Evolutionary conservation across 2,329 filamentous ascomycete genomes (phyloP), one percentile per base, ranked within the genome.

Genomic region (Fusarium sp.): DNA sequence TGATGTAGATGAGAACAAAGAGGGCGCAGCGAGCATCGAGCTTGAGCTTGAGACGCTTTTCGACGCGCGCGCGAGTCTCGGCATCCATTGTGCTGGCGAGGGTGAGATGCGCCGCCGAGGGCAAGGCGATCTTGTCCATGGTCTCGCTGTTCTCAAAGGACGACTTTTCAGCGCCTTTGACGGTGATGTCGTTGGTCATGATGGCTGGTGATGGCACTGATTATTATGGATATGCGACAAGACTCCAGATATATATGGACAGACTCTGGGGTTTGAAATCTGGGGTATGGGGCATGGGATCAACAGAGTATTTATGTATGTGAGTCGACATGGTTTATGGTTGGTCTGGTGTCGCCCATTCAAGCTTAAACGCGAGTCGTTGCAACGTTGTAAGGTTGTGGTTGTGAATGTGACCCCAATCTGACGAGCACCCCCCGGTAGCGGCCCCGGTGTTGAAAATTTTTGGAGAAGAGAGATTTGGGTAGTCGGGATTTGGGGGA

Each of bases 1-100:
- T 56, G n/a, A 78, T 77, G 4, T 29, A 29, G 27, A 29, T 29
- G 4, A 29, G 27, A 29, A 29, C 27, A 9, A 29, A 29, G 11
- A 29, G 27, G 27, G 27, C 27, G 11, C 27, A 29, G 2, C 27
- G 27, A 29, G 27, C 27, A 29, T 29, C 27, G 11, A 29, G 27
- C 27, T 29, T 29, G 17, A 38, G 36, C 14, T 38, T 38, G 17
- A 38, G 17, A 21, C 36, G 36, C 36, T 21, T 38, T 21, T 38
- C 36, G 36, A 53, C 50, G 3, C 50, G 35, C 14, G 50, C 50
- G 14, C 50, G 50, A 33, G 44, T 53, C 27, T 53, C 44, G 8
- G 50, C 15, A 10, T 53, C 44, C 50, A 53, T 49, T 3, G 27
- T 49, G 23, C 19, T 31, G 13, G 50, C 50, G 21, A 53, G 10